Percentiles rank a stretch among this genome's conserved stretches.
Evolutionary conservation across 306 rosid genomes (phyloP).

Genomic region (Cicer cuneatum): DNA sequence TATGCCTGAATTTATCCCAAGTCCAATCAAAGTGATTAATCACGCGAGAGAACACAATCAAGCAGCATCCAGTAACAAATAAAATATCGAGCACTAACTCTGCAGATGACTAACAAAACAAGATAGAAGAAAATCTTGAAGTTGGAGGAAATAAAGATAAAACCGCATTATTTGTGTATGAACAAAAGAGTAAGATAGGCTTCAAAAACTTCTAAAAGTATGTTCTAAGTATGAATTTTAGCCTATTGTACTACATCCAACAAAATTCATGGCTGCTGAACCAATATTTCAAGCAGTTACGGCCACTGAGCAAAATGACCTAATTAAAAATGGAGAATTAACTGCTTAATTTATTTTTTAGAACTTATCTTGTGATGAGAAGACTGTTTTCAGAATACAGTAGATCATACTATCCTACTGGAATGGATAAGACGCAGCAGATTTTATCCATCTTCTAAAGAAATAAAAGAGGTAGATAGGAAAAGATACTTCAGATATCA

Average conservation of each 20-base stretch:
- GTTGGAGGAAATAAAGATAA: slow-evolving; percentile 25
- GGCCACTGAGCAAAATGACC: slow-evolving; percentile 1
- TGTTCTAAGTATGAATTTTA: slow-evolving; percentile 14
- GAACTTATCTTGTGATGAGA: slow-evolving; percentile 17
- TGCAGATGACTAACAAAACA: slow-evolving; percentile 9
- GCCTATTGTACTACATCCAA: slow-evolving; percentile 18
- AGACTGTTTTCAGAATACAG: slow-evolving; percentile 4
- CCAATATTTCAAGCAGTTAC: slow-evolving; percentile 11
- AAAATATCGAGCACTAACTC: slow-evolving; percentile 7
- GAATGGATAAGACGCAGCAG: slow-evolving; percentile 21
- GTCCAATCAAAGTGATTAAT: slow-evolving; percentile 42
- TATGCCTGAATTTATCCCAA: slow-evolving; percentile 67
- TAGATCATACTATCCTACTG: slow-evolving; percentile 10
- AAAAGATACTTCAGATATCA: slow-evolving; percentile 3
- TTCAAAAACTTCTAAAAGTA: slow-evolving; percentile 23
- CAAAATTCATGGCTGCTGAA: slow-evolving; percentile 3
- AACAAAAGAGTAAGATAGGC: slow-evolving; percentile 1
- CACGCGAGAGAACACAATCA: slow-evolving; percentile 28
- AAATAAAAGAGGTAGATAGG: slow-evolving; percentile 11
- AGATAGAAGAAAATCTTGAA: slow-evolving; percentile 18
- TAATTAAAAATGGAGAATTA: slow-evolving; percentile 16
- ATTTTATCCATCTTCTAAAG: slow-evolving; percentile 27
- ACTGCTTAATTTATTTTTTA: neutral
- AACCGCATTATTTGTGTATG: neutral
- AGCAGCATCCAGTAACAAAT: slow-evolving; percentile 7